Conservation (phyloP, 352 stramenopile species). For the Phytophthora tubulina region DNA sequence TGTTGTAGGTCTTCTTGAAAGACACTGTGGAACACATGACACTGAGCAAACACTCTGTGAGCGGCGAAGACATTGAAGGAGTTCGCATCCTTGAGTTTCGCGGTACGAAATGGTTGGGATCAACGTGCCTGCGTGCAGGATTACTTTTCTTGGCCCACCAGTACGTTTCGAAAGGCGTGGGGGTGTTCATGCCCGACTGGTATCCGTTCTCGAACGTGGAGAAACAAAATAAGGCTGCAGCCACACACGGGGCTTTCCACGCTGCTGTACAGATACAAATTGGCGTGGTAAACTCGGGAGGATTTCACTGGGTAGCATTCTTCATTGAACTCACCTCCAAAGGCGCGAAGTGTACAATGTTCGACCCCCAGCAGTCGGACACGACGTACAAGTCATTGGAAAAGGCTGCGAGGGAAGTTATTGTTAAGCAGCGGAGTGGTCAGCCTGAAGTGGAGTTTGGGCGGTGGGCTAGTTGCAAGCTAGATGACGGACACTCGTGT, state of each 20-base stretch:
- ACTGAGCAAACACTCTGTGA: no score
- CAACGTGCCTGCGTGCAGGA: no score
- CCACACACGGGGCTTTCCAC: constrained; percentile 17
- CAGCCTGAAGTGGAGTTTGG: neutral
- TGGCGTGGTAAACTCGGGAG: constrained; percentile 5
- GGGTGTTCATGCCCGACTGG: constrained; percentile 8
- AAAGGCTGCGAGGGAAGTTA: neutral
- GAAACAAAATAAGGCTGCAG: neutral
- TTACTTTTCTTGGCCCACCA: neutral
- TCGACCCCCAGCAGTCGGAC: constrained; percentile 12
- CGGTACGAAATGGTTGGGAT: no score
- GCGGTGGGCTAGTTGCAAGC: constrained; percentile 2
- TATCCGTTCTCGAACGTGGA: neutral
- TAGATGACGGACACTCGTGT: constrained; percentile 20
- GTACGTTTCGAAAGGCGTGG: constrained; percentile 3
- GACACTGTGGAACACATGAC: no score
- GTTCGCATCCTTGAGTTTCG: no score
- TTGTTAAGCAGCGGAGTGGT: neutral
- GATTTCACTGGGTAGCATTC: constrained; percentile 22
- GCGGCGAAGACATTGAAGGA: no score
- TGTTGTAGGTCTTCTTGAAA: no score
- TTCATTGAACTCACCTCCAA: constrained; percentile 1
- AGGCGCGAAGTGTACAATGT: neutral
- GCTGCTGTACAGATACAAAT: neutral
- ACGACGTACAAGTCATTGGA: neutral